Evolutionary conservation across 768 basidiomycete species (phyloP), one percentile per base, ranked within the genome.

Genomic region (Hebeloma cylindrosporum): DNA sequence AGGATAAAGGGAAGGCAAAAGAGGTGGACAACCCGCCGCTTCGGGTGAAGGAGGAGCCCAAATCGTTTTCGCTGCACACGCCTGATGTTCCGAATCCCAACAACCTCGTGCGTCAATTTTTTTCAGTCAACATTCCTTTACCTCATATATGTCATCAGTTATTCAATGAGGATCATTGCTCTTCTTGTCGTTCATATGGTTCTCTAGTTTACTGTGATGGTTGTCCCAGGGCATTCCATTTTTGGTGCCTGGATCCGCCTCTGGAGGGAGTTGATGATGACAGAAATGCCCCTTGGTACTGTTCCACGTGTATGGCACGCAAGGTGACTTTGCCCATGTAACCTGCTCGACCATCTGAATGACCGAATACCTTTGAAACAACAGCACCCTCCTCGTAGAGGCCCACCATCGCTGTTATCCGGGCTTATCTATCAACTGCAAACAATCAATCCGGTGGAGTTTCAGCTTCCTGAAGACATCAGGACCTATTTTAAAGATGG

Each of bases 201-300:
- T 80, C 87, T 32, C 76, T 98, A 49, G 80, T 99, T 14, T 98
- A 96, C 63, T 99, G 96, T 65, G 96, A 98, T 64, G 93, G 94
- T 14, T 99, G 96, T 63, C 91, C 95, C 26, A 73, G 87, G 52
- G 92, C 93, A 5, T 99, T 96, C 65, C 96, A 99, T 68, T 82
- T 98, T 48, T 85, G 88, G 79, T 99, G 96, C 65, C 77, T 99
- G 53, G 88, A 99, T 64, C 96, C 96, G 41, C 96, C 96, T 16
- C 79, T 97, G 73, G 89, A 93, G 50, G 72, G 82, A 37, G 76
- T 86, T 50, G 92, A 96, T 64, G 54, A 50, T 55, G 80, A 96
- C 33, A 87, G 88, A 9, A 88, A 90, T 67, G 79, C 83, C 54
- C 75, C 79, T 61, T 93, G 86, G 85, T 89, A 82, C 66, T 91